Evolutionary conservation across 2,329 filamentous ascomycete genomes (phyloP), one percentile per base, ranked within the genome.

Genomic region (Pseudomassariella vexata): DNA sequence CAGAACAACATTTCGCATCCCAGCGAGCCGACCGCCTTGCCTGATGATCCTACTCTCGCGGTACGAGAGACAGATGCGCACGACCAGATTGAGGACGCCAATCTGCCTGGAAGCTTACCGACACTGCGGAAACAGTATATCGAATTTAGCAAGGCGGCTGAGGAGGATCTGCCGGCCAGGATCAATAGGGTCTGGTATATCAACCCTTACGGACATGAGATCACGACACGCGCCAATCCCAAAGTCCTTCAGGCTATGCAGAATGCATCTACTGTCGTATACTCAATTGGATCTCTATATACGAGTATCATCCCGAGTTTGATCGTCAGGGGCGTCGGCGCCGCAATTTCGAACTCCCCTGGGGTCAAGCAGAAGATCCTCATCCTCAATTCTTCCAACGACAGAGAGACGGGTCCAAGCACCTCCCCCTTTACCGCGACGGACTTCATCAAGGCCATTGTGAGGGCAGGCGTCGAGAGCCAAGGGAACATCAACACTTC

Each of bases 151-250:
- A 96, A 96, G 60, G 59, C 66, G 49, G 68, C 76, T 23, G 81
- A 87, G 41, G 77, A 85, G 39, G 85, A 90, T 34, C 67, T 96
- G 2, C 74, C 85, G 0, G 72, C 82, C 0, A 73, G 85, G 18
- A 94, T 96, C 45, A 69, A 80, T 34, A 66, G 89, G 3, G 71
- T 96, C 19, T 96, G 88, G 87, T 96, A 96, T 63, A 96, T 96
- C 63, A 96, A 95, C 51, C 90, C 90, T 0, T 96, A 95, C 56
- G 90, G 90, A n/a, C 87, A 95, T 53, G 89, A 95, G 58, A 95
- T 96, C 45, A 77, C 81, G 12, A 85, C 89, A 1, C 73, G 80
- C 0, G 84, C 87, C 3, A 96, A 95, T 49, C 80, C 87, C 0
- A 79, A 86, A 30, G 86, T 90, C 0, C 48, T 94, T 0, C 71